phyloP scores from a whole-genome alignment of 768 basidiomycete species.

The Russula earlei region DNA sequence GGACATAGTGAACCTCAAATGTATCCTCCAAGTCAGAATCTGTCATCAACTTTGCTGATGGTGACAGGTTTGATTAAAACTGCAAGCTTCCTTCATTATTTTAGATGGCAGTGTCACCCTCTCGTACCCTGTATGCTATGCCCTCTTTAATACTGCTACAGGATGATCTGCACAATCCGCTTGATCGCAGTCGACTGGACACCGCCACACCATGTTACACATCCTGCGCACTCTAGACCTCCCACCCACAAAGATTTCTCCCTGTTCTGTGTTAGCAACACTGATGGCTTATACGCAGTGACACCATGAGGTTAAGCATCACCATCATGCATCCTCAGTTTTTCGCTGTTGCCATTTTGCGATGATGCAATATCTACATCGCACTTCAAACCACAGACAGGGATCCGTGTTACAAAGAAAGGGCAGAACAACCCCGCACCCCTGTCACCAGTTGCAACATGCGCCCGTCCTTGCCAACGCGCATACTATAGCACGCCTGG shows the following conservation, averaged over 20 bases:
- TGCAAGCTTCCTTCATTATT: not conserved
- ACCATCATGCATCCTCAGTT: too few relatives aligned
- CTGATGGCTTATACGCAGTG: not conserved
- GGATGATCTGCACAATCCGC: not conserved
- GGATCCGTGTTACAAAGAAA: too few relatives aligned
- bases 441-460: too few relatives aligned
- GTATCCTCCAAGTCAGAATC: too few relatives aligned
- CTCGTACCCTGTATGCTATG: not conserved
- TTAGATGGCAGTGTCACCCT: not conserved
- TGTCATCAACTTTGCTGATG: too few relatives aligned
- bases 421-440: too few relatives aligned
- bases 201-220: not conserved
- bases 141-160: not conserved
- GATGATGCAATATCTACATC: not conserved
- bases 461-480: too few relatives aligned
- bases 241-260: not conserved
- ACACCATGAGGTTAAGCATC: not conserved
- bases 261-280: not conserved
- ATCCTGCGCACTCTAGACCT: not conserved
- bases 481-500: too few relatives aligned
- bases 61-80: too few relatives aligned
- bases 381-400: too few relatives aligned
- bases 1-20: too few relatives aligned
- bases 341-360: not conserved
- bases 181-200: not conserved